Evolutionary conservation across 768 basidiomycete species (phyloP), one percentile per base, ranked within the genome.

Genomic region (Multifurca ochricompacta): DNA sequence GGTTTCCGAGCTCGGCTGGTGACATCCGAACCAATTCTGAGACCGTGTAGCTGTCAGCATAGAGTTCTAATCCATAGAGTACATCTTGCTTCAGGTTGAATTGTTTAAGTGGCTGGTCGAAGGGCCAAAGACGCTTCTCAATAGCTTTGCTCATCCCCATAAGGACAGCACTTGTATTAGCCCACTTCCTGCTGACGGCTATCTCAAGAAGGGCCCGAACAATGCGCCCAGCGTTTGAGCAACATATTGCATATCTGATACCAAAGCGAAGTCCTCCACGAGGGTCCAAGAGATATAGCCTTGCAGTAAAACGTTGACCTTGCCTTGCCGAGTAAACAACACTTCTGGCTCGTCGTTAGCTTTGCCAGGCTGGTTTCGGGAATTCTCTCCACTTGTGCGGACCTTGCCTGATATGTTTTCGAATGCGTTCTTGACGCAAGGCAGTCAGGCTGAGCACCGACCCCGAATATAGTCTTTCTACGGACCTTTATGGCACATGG

Each of bases 201-300:
- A 98, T 95, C 66, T 99, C 96, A 14, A 97, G 78, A 1, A 99
- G 74, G 39, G 93, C 91, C n/a, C 96, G 83, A 50, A 91, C 77
- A 60, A 99, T 98, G 56, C 96, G 87, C 16, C 87, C 93, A 14
- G 85, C 89, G 63, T 98, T 99, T 97, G 94, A 21, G 93, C 89
- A 37, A 83, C 91, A 65, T 95, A 99, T 2, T 85, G 91, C 65
- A 82, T 86, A 65, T 99, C 96, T 1, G 96, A 98, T 6, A 98
- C 85, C 54, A 99, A 73, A 8, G 96, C 96, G 63, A 96, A 99
- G 69, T 99, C 96, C 56, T 96, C 87, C 13, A 96, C 73, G n/a
- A 74, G 72, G 40, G 80, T 76, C 42, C 78, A 72, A 34, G 92
- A 96, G 59, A 99, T 91, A 68, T 80, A 89, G 1, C 81, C 87